A percentile compares a stretch with the other conserved stretches of the same genome.
These are phyloP conservation scores for Penicillium fimorum DNA, from an alignment of 495 filamentous ascomycete genomes.

Conservation along the genomic window DNA sequence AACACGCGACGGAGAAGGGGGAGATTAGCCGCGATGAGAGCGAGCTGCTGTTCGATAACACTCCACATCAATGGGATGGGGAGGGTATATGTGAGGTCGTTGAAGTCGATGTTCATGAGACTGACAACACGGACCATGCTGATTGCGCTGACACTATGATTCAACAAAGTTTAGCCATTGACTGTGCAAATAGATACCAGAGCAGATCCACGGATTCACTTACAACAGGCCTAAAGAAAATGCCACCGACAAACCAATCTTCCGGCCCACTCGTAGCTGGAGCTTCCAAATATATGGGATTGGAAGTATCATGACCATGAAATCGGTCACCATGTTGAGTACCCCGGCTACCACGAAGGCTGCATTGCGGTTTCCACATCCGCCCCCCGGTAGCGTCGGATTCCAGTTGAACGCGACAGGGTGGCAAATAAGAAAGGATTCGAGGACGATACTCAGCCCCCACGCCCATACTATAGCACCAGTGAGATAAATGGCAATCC, in stretches of 20 bases:
- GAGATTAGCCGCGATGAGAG: constrained; percentile 16
- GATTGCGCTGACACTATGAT: constrained; percentile 17
- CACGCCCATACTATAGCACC: constrained; percentile 14
- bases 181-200: neutral
- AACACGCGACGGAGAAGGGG: constrained; percentile 5
- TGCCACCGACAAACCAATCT: constrained; percentile 3
- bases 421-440: constrained; percentile 31
- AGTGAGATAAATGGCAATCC: constrained; percentile 8
- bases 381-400: constrained; percentile 34
- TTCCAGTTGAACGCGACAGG: constrained; percentile 53
- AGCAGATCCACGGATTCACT: neutral
- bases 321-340: constrained; percentile 52
- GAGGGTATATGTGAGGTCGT: constrained; percentile 18
- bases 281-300: constrained; percentile 11
- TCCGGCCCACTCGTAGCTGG: constrained; percentile 6
- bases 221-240: constrained; percentile 15
- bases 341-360: constrained; percentile 47
- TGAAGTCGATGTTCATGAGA: constrained; percentile 16
- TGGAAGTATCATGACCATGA: constrained; percentile 38
- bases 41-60: constrained; percentile 18
- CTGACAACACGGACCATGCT: constrained; percentile 22
- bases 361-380: constrained; percentile 48
- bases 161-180: neutral
- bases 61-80: constrained; percentile 18
- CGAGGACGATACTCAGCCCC: constrained; percentile 15